Evolutionary conservation across 2,329 filamentous ascomycete species (phyloP), one percentile per base, ranked within the genome.

Genomic region (Claviceps citrina): DNA sequence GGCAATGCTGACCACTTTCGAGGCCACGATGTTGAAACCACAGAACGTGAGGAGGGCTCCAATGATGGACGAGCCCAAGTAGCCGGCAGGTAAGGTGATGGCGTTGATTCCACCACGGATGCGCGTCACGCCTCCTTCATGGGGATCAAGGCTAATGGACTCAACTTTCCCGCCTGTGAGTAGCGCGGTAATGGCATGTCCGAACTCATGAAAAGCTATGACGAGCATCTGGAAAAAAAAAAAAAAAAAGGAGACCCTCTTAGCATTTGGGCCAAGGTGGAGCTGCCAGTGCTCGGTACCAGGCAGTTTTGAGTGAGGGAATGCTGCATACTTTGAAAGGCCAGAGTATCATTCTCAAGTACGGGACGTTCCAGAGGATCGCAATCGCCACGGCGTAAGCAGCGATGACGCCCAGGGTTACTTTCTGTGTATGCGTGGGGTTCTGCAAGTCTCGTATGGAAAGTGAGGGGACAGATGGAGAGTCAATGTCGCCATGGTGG

Each of bases 161-260:
- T 84, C 75, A 47, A 87, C 82, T 41, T 65, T 68, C 4, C 82
- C 82, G 40, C 82, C 82, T 0, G 82, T 87, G 44, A 76, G 71
- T 46, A 78, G 71, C 30, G 80, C 79, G 1, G 76, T 76, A 50
- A 84, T 72, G 36, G 82, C 82, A 59, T 87, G 82, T 10, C 79
- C 75, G 52, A 86, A 78, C 49, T 87, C 82, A 60, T 87, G 82
- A 58, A 86, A 87, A 28, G 82, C 82, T 47, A 87, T 86, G 38
- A 84, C 80, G 16, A 87, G 70, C 81, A 86, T 85, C 77, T 81
- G 43, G 1, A 22, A 4, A 20, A 9, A 32, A 39, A 8, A 32
- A 40, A 34, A n/a, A 28, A 20, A 1, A 7, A 34, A 19, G 10
- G 22, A 15, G 31, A 7, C n/a, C n/a, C 28, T 15, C 13, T 30